A percentile compares a stretch with the other conserved stretches of the same genome.
Evolutionary conservation across 306 rosid genomes (phyloP).

Genomic region (Pterocarpus macrocarpus): DNA sequence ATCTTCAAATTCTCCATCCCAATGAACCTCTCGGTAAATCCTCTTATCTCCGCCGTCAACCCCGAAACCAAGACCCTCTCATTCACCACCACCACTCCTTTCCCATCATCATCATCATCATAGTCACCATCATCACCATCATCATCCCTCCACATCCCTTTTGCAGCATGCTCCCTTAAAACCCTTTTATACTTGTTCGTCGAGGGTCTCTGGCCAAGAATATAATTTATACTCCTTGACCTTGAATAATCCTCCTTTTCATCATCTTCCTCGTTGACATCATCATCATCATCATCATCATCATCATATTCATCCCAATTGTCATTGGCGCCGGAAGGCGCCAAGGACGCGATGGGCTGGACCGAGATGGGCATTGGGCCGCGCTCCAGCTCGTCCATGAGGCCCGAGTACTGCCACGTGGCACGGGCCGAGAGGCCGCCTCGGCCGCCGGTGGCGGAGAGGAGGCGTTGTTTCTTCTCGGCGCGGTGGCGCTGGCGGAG

Average conservation of each 20-base stretch:
- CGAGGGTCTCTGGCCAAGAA: constrained; percentile 51
- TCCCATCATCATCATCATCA: constrained; percentile 33
- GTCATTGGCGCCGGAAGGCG: neutral
- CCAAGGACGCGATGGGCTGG: constrained; percentile 45
- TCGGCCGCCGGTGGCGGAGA: neutral
- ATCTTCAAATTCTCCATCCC: constrained; percentile 85
- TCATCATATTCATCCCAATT: neutral
- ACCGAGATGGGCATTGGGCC: constrained; percentile 90
- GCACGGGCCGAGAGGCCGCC: neutral
- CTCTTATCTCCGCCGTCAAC: constrained; percentile 70
- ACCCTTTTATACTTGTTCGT: constrained; percentile 43
- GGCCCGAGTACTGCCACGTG: constrained; percentile 74
- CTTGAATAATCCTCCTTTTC: constrained; percentile 36
- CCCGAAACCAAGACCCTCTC: constrained; percentile 50
- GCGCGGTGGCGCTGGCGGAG: constrained; percentile 89
- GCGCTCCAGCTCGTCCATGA: constrained; percentile 76
- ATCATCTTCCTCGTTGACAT: constrained; percentile 32
- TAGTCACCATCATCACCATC: neutral
- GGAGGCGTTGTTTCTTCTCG: constrained; percentile 57
- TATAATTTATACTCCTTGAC: constrained; percentile 59
- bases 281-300: constrained; percentile 22
- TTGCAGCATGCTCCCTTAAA: constrained; percentile 15
- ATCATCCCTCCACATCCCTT: constrained; percentile 43
- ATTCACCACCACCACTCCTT: constrained; percentile 2
- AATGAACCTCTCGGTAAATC: constrained; percentile 62